Evolutionary conservation across 163 green algal genomes (phyloP).

Genomic region (Coccomyxa subellipsoidea): DNA sequence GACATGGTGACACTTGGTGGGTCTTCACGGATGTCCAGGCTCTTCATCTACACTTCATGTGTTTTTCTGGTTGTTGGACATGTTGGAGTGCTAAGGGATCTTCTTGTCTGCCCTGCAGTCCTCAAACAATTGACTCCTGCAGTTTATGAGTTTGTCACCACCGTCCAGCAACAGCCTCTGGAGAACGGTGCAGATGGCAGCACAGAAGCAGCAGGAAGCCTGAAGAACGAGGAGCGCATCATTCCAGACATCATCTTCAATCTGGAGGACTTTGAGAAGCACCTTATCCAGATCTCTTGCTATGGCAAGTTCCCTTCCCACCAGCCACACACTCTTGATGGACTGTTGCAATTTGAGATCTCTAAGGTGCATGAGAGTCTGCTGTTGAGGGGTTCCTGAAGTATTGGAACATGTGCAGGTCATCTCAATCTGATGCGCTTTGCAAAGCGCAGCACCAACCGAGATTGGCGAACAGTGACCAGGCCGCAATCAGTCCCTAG

Average conservation of each 20-base stretch:
- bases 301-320: background rate
- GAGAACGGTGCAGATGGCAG: background rate
- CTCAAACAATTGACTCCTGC: background rate
- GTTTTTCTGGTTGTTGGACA: background rate
- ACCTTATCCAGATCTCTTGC: background rate
- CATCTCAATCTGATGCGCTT: background rate
- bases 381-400: background rate
- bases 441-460: constrained; percentile 5
- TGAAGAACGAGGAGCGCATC: constrained; percentile 3
- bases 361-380: background rate
- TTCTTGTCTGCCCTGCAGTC: background rate
- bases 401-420: background rate
- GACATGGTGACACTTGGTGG: background rate
- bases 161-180: background rate
- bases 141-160: background rate
- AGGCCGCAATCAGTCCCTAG: background rate
- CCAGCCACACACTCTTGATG: no score
- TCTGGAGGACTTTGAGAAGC: background rate
- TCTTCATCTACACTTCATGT: background rate
- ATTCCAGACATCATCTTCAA: constrained; percentile 4
- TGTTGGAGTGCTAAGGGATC: background rate
- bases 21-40: background rate
- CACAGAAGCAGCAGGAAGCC: background rate
- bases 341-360: background rate
- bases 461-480: background rate